Evolutionary conservation across 768 basidiomycete species (phyloP), one percentile per base, ranked within the genome.

Genomic region (Heimioporus sp.): DNA sequence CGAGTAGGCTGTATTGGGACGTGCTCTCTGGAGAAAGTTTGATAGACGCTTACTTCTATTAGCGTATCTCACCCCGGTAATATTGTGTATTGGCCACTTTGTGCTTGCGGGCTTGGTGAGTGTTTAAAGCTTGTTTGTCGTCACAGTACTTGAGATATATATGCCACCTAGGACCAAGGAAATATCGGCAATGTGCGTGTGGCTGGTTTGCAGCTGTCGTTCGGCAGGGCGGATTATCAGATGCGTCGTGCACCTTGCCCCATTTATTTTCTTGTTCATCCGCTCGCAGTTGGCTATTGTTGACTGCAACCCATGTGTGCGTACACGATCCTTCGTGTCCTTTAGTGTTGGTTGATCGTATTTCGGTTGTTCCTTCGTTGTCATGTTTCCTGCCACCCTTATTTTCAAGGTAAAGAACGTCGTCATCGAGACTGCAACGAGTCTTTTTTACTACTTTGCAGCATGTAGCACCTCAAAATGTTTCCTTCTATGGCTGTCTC

Each of bases 401-500:
- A 56, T 82, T n/a, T 74, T 83, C n/a, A 81, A 80, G 58, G 68
- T 67, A 49, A 41, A 37, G 34, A 20, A 15, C 35, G 21, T 16
- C 37, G 19, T 13, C 17, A 24, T 40, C 16, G 24, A 6, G 24
- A 1, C 1, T 28, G 24, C 24, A 28, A 28, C 24, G 24, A 7
- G 24, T 28, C 24, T 6, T 28, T 28, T 28, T 6, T 28, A 4
- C 24, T 7, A 6, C 24, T 28, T 28, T 6, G 24, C 60, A 76
- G 64, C 50, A 54, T 45, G 55, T 76, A 9, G 79, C 83, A 11
- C 81, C 85, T 3, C 74, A 83, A 9, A 74, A 67, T 80, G 38
- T 74, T 86, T 58, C 86, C 87, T 0, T 63, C 78, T 0, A 81
- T 87, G 77, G 68, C 85, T 24, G 74, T 77, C 0, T 61, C 80